These are phyloP conservation scores for Tilletia horrida DNA, from an alignment of 1,284 basidiomycete genomes.

Conservation along the genomic window DNA sequence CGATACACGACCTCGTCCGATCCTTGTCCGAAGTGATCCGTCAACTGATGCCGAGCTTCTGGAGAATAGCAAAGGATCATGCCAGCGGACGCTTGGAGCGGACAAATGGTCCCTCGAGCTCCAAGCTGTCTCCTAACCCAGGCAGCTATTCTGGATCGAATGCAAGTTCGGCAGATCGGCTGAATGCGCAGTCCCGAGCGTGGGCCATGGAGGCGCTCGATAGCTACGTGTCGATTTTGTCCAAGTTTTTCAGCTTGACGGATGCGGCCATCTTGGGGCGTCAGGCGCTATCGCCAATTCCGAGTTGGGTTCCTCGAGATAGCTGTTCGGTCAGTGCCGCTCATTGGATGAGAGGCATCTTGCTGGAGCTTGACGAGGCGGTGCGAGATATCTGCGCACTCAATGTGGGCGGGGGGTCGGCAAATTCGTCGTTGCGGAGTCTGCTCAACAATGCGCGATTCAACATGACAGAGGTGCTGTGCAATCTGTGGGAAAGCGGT, in stretches of 20 bases:
- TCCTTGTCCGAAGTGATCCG: slow-evolving; percentile 60
- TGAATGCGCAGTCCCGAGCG: slow-evolving; percentile 75
- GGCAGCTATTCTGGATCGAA: background rate
- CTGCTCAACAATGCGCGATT: slow-evolving; percentile 79
- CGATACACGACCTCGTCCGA: slow-evolving; percentile 65
- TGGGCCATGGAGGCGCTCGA: slow-evolving; percentile 90
- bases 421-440: slow-evolving; percentile 60
- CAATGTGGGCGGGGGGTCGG: slow-evolving; percentile 64
- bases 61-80: slow-evolving; percentile 85
- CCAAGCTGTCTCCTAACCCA: background rate
- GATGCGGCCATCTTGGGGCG: slow-evolving; percentile 64
- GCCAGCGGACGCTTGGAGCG: slow-evolving; percentile 68
- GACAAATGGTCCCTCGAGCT: background rate
- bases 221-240: slow-evolving; percentile 78
- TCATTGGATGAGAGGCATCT: slow-evolving; percentile 73
- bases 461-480: slow-evolving; percentile 80
- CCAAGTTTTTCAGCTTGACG: slow-evolving; percentile 84
- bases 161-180: slow-evolving; percentile 60
- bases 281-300: slow-evolving; percentile 59
- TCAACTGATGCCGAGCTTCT: slow-evolving; percentile 78
- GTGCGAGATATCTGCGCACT: slow-evolving; percentile 75
- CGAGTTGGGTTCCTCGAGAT: slow-evolving; percentile 70
- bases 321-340: slow-evolving; percentile 79
- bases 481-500: slow-evolving; percentile 79
- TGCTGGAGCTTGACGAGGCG: slow-evolving; percentile 80